Evolutionary conservation across 2,329 filamentous ascomycete species (phyloP).

Genomic region (Cryphonectria radicalis): DNA sequence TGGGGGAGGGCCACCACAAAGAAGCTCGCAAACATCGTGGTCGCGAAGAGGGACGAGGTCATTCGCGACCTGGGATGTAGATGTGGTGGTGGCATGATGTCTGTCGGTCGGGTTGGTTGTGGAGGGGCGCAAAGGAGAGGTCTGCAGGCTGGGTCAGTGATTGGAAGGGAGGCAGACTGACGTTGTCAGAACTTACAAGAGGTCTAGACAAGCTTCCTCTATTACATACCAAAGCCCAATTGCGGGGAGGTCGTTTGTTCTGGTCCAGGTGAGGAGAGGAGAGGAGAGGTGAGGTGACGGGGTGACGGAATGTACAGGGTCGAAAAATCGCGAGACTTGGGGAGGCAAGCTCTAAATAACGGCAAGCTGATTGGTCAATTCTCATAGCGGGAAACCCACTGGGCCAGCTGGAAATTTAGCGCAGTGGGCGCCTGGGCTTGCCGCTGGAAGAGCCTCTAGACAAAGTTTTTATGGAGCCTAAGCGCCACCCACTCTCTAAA

Average conservation of each 20-base stretch:
- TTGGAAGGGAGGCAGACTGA: background rate
- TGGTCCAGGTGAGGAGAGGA: background rate
- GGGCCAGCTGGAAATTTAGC: background rate
- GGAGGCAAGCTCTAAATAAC: slow-evolving; percentile 17
- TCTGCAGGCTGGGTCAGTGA: background rate
- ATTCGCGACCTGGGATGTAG: slow-evolving; percentile 92
- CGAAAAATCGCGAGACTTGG: slow-evolving; percentile 17
- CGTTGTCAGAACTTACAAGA: background rate
- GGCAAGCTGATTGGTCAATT: slow-evolving; percentile 18
- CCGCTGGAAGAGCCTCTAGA: slow-evolving; percentile 18
- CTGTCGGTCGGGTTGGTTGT: background rate
- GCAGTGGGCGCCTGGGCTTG: background rate
- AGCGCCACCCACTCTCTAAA: background rate
- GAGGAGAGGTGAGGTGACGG: background rate
- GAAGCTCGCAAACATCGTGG: slow-evolving; percentile 88
- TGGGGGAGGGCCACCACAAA: slow-evolving; percentile 91
- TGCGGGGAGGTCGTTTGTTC: background rate
- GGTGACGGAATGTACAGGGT: background rate
- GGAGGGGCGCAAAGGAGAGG: background rate
- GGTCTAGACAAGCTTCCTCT: background rate
- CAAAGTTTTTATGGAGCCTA: slow-evolving; percentile 11
- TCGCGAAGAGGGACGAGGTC: slow-evolving; percentile 92
- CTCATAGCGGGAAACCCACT: background rate
- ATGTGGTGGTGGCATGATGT: slow-evolving; percentile 78
- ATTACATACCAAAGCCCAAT: no score